These are phyloP conservation scores for Plasmodium cynomolgi DNA, from an alignment of 169 alveolate genomes.

Conservation along the genomic window DNA sequence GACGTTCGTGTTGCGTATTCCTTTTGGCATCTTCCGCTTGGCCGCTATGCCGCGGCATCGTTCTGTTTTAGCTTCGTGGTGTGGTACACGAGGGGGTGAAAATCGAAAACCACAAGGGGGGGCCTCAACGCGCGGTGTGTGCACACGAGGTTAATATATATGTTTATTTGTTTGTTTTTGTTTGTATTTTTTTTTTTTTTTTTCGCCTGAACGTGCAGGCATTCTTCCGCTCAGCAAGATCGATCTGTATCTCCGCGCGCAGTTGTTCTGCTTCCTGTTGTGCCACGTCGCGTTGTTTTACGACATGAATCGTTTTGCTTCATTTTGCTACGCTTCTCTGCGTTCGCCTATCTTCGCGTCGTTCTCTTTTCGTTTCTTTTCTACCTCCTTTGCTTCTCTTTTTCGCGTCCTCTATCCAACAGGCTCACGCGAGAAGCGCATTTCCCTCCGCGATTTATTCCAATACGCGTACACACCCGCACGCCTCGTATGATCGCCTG, in stretches of 20 bases:
- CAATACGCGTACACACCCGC: neutral
- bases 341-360: neutral
- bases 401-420: neutral
- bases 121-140: neutral
- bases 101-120: neutral
- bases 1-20: neutral
- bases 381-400: neutral
- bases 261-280: neutral
- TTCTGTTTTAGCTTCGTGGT: neutral
- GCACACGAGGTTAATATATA: neutral
- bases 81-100: neutral
- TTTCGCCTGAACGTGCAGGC: constrained; percentile 1
- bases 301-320: neutral
- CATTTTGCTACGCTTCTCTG: neutral
- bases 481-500: neutral
- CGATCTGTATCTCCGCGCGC: neutral
- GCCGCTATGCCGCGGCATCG: neutral
- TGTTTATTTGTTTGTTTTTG: neutral
- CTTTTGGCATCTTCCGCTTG: neutral
- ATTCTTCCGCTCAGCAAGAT: neutral
- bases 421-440: neutral
- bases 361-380: neutral
- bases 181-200: neutral
- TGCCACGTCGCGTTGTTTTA: neutral
- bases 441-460: neutral